phyloP scores from a whole-genome alignment of 192 early-diverging fungal species.

The Entophlyctis helioformis region DNA sequence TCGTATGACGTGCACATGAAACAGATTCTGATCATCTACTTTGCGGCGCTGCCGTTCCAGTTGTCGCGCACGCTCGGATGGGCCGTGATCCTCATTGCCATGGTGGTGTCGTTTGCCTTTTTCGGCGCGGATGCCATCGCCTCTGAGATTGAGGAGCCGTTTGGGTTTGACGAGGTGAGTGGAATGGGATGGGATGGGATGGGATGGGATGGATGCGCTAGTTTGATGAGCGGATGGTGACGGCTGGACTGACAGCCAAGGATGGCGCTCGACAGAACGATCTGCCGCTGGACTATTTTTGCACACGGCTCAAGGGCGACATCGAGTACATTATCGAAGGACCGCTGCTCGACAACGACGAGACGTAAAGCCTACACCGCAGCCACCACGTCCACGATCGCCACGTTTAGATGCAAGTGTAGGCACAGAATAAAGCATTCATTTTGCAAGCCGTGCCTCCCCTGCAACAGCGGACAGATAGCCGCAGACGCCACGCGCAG shows the following conservation, averaged over 20 bases:
- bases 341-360: background rate
- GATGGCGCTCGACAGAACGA: constrained; percentile 2
- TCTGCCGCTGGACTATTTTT: constrained; percentile 8
- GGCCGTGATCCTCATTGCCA: constrained; percentile 47
- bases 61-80: constrained; percentile 37
- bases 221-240: background rate
- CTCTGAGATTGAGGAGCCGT: constrained; percentile 7
- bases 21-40: constrained; percentile 45
- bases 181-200: background rate
- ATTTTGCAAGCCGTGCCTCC: no score
- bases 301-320: background rate
- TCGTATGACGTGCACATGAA: constrained; percentile 73
- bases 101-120: constrained; percentile 50
- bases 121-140: constrained; percentile 57
- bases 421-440: no score
- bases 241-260: background rate
- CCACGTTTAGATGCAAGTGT: no score
- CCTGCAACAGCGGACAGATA: no score
- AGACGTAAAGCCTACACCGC: no score
- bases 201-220: background rate
- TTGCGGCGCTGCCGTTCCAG: constrained; percentile 65
- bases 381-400: no score
- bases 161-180: constrained; percentile 1
- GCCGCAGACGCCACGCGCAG: no score
- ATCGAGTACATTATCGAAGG: background rate